Percentiles rank a stretch among this genome's conserved stretches.
Conservation (phyloP, 2,329 filamentous ascomycete species). For the Alternaria dauci region DNA sequence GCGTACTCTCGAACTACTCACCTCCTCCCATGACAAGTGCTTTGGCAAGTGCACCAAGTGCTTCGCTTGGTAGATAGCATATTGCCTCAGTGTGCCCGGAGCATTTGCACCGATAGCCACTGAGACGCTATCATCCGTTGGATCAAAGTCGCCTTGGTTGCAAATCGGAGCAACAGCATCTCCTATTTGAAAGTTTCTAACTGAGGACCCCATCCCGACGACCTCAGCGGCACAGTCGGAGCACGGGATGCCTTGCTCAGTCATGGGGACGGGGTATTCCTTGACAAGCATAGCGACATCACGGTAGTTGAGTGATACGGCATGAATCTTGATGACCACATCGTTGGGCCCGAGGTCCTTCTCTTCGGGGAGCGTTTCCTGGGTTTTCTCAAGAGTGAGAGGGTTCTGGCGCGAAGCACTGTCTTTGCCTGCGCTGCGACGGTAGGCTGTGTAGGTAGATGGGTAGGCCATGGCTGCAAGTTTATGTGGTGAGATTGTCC, state of each 20-base stretch:
- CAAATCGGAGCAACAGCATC: conserved; percentile 35
- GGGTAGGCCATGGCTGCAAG: conserved; percentile 21
- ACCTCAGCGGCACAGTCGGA: conserved; percentile 41
- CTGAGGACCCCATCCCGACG: conserved; percentile 26
- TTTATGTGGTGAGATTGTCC: neutral
- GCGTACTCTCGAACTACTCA: conserved; percentile 4
- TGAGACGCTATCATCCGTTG: conserved; percentile 21
- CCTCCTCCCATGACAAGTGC: conserved; percentile 40
- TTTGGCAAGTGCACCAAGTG: conserved; percentile 33
- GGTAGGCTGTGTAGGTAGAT: conserved; percentile 26
- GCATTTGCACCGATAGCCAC: conserved; percentile 19
- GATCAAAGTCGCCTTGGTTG: conserved; percentile 16
- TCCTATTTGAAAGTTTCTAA: conserved; percentile 28
- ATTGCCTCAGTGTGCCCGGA: conserved; percentile 35
- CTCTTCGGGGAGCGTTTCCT: neutral
- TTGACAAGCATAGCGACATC: conserved; percentile 37
- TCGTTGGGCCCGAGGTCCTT: conserved; percentile 20
- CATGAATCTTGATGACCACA: conserved; percentile 37
- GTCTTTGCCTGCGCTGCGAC: conserved; percentile 26
- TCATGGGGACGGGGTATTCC: conserved; percentile 19
- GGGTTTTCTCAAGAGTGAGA: conserved; percentile 9
- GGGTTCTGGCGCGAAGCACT: conserved; percentile 22
- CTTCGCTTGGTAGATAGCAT: conserved; percentile 36
- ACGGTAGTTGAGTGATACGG: conserved; percentile 41
- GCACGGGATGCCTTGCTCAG: conserved; percentile 25